phyloP scores from a whole-genome alignment of 2,329 filamentous ascomycete genomes.

The Hymenoscyphus salicellus region DNA sequence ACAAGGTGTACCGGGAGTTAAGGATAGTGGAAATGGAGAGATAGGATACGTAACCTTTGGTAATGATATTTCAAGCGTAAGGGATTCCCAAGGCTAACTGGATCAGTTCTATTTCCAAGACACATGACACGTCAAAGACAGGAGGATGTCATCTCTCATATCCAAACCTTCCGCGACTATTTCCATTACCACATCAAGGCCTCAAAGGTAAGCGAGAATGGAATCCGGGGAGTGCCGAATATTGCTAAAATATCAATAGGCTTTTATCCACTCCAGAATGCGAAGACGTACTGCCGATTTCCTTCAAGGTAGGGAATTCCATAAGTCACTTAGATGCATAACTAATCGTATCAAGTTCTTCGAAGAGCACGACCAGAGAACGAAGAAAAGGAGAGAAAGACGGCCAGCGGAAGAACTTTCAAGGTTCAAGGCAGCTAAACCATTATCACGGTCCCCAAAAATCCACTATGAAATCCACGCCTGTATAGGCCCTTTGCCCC shows the following conservation, averaged over 20 bases:
- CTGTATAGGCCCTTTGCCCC: not conserved
- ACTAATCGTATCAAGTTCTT: constrained; percentile 64
- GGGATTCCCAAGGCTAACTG: constrained; percentile 17
- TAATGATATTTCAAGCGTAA: constrained; percentile 43
- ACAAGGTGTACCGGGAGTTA: constrained; percentile 80
- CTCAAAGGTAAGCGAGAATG: constrained; percentile 64
- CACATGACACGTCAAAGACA: constrained; percentile 88
- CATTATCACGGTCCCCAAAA: not conserved
- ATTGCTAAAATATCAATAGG: constrained; percentile 44
- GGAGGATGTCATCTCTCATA: constrained; percentile 95
- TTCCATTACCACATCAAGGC: constrained; percentile 99
- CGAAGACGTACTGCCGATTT: constrained; percentile 96
- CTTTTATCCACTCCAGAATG: constrained; percentile 98
- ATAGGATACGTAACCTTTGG: constrained; percentile 98
- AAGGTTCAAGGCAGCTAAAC: constrained; percentile 39
- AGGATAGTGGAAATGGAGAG: constrained; percentile 72
- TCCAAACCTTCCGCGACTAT: constrained; percentile 99
- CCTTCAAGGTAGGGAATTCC: constrained; percentile 72
- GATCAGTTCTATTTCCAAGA: constrained; percentile 83
- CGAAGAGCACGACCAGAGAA: constrained; percentile 91
- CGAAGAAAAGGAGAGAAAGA: constrained; percentile 97
- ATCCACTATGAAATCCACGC: not conserved
- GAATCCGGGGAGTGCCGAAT: not conserved
- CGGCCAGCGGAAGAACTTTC: constrained; percentile 93
- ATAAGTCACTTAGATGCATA: not conserved